phyloP scores from a whole-genome alignment of 1,284 basidiomycete species.

The Ceratobasidium sp. region DNA sequence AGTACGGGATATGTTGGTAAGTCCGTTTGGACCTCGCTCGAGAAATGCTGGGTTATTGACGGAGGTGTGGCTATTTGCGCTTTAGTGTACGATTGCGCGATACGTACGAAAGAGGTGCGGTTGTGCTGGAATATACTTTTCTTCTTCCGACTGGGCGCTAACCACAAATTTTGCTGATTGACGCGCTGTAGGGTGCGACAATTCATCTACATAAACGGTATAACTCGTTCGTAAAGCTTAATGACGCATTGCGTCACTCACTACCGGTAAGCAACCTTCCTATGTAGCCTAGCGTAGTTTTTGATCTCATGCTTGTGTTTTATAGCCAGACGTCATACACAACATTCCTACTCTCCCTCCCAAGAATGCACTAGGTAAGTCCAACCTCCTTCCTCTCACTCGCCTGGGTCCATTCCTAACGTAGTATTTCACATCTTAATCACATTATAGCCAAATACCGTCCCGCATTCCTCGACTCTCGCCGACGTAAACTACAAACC shows the following conservation, averaged over 20 bases:
- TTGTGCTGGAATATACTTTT: not conserved
- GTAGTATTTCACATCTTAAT: not conserved
- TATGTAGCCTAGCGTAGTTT: not conserved
- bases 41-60: not conserved
- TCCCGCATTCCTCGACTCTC: slow-evolving; percentile 73
- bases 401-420: not conserved
- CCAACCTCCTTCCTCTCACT: not conserved
- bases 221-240: slow-evolving; percentile 71
- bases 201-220: slow-evolving; percentile 78
- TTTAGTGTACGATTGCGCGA: slow-evolving; percentile 44
- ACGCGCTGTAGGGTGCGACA: slow-evolving; percentile 60
- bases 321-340: slow-evolving; percentile 59
- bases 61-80: not conserved
- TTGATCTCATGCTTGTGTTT: not conserved
- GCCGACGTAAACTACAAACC: slow-evolving; percentile 70
- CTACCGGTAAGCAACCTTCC: slow-evolving; percentile 62
- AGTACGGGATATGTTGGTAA: slow-evolving; percentile 43
- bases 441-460: slow-evolving; percentile 59
- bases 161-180: not conserved
- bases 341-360: slow-evolving; percentile 73
- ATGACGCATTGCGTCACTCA: slow-evolving; percentile 61
- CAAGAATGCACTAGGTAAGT: slow-evolving; percentile 70
- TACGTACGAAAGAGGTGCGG: slow-evolving; percentile 42
- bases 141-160: too few relatives aligned
- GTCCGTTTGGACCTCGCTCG: slow-evolving; percentile 5